Percentiles rank a stretch among this genome's conserved stretches.
phyloP scores from a whole-genome alignment of 176 grass and related monocot genomes.

The Phoenix dactylifera region DNA sequence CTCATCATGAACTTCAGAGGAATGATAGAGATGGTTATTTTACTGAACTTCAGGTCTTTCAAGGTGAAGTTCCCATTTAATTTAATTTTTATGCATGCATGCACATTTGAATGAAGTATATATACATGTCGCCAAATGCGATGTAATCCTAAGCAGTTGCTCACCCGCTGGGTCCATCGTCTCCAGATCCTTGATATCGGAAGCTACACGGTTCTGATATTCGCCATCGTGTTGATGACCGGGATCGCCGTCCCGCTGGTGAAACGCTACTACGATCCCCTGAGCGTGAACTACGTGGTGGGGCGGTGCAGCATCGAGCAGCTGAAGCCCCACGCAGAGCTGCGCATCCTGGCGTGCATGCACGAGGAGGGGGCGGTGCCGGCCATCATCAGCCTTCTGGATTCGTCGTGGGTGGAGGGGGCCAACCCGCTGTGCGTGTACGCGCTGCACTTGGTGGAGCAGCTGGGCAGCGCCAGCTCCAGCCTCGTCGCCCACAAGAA shows the following conservation, averaged over 20 bases:
- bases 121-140: too few relatives aligned
- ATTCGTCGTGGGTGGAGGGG: constrained; percentile 6
- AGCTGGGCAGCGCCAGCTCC: constrained; percentile 10
- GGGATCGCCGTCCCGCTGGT: neutral
- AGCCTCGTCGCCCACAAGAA: constrained; percentile 23
- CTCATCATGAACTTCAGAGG: constrained; percentile 31
- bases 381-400: constrained; percentile 15
- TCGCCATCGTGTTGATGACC: neutral
- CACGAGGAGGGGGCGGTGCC: constrained; percentile 18
- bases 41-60: neutral
- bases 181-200: neutral
- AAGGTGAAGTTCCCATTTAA: neutral
- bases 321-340: constrained; percentile 1
- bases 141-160: neutral
- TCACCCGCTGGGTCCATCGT: too few relatives aligned
- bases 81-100: neutral
- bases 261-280: constrained; percentile 6
- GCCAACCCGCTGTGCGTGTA: constrained; percentile 6
- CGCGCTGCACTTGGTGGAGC: constrained; percentile 24
- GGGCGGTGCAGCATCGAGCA: constrained; percentile 1
- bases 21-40: constrained; percentile 14
- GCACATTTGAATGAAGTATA: neutral
- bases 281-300: neutral
- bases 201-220: neutral
- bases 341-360: neutral